Evolutionary conservation across 2,329 filamentous ascomycete genomes (phyloP).

Genomic region (Ceratocystis albifundus): DNA sequence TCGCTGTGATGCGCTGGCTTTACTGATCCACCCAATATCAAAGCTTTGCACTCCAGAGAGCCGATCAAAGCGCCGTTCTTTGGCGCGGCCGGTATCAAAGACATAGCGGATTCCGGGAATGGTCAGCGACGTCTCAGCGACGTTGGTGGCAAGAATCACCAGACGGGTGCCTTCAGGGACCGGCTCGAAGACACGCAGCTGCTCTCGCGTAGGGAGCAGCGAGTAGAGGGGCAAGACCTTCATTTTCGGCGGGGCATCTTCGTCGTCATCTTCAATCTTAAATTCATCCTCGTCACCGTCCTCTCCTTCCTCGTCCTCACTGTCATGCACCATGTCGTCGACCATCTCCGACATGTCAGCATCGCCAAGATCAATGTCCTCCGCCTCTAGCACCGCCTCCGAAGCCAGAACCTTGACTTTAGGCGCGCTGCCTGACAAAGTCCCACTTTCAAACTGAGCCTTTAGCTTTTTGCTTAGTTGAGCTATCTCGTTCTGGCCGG

Average conservation of each 20-base stretch:
- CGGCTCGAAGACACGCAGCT: slow-evolving; percentile 78
- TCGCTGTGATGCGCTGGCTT: slow-evolving; percentile 85
- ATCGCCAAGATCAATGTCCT: slow-evolving; percentile 75
- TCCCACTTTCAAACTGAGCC: slow-evolving; percentile 49
- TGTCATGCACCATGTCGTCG: slow-evolving; percentile 46
- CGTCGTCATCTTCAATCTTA: slow-evolving; percentile 50
- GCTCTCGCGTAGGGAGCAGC: slow-evolving; percentile 77
- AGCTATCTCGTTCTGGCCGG: slow-evolving; percentile 82
- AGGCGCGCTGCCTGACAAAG: slow-evolving; percentile 46
- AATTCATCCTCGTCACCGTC: slow-evolving; percentile 55
- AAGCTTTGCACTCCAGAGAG: slow-evolving; percentile 89
- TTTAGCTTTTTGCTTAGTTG: slow-evolving; percentile 71
- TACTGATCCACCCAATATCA: slow-evolving; percentile 92
- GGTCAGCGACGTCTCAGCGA: slow-evolving; percentile 92
- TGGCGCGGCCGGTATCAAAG: slow-evolving; percentile 85
- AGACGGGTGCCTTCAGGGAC: slow-evolving; percentile 72
- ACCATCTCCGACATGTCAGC: slow-evolving; percentile 44
- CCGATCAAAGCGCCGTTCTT: slow-evolving; percentile 83
- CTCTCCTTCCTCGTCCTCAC: slow-evolving; percentile 47
- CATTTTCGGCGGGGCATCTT: slow-evolving; percentile 52
- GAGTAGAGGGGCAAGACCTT: slow-evolving; percentile 93
- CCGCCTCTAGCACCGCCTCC: slow-evolving; percentile 68
- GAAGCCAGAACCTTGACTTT: slow-evolving; percentile 64
- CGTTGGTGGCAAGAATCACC: slow-evolving; percentile 87
- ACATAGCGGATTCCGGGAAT: slow-evolving; percentile 93